Evolutionary conservation across 2,329 filamentous ascomycete species (phyloP), one percentile per base, ranked within the genome.

Genomic region (Phyllosticta ampelicida): DNA sequence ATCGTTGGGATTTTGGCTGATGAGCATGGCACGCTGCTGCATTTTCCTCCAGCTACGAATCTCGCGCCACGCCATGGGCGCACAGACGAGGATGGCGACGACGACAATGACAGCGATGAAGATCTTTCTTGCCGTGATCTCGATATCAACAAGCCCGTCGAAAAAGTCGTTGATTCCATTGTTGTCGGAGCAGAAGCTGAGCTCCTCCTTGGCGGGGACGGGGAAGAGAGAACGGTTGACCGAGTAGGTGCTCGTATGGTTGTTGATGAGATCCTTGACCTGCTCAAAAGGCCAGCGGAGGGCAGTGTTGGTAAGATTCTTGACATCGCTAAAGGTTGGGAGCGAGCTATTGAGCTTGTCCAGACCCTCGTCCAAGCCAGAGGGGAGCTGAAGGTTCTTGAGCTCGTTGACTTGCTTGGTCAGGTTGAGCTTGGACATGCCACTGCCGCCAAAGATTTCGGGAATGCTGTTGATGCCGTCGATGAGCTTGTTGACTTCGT

Each of bases 131-230:
- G 88, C 87, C 19, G 81, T 80, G 56, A 79, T 74, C n/a, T 86
- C 82, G 51, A 90, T 77, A 23, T 82, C 74, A 54, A 83, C 82
- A 1, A 97, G 77, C 11, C 78, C 78, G 59, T 85, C 76, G 71
- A 99, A 99, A 77, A 97, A 97, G 62, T 85, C 78, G 67, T 86
- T 84, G 71, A 99, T 87, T 29, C 82, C 84, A 63, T 89, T 81
- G 73, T 94, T 90, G 68, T 90, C 84, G 49, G 89, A 89, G 76
- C 94, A 99, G 75, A 99, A 97, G 0, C 81, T 86, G 56, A 99
- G 78, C 44, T 84, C 76, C 71, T 95, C 81, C 75, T 95, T 96
- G 65, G 86, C 76, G 1, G 94, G 90, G 2, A 96, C 80, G 0
- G 91, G 90, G 65, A 99, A 92, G 9, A 86, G 73, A 11, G 82